Conservation (phyloP, 352 stramenopile species). For the Thalassiosira hispida region DNA sequence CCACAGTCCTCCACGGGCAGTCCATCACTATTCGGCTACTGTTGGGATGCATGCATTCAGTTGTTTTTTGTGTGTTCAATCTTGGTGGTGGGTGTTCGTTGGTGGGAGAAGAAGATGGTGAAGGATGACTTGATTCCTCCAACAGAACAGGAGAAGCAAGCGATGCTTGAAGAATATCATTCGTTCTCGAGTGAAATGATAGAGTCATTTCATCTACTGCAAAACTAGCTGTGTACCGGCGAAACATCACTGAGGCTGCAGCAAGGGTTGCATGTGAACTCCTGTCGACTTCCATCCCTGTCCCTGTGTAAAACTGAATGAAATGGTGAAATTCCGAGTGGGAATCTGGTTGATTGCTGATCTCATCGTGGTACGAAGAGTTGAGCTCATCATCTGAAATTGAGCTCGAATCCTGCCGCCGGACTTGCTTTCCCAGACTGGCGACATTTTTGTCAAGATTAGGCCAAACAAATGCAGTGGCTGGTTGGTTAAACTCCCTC, state of each 20-base stretch:
- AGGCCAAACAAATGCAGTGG: conserved; percentile 88
- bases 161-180: conserved; percentile 31
- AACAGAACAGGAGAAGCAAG: conserved; percentile 11
- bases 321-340: conserved; percentile 38
- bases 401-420: not conserved
- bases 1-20: conserved; percentile 39
- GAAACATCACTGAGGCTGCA: conserved; percentile 86
- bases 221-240: not conserved
- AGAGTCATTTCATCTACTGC: conserved; percentile 39
- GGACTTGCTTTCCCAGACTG: conserved; percentile 4
- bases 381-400: conserved; percentile 13
- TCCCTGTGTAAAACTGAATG: conserved; percentile 70
- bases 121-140: conserved; percentile 7
- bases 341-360: conserved; percentile 2
- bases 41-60: not conserved
- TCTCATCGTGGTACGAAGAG: conserved; percentile 14
- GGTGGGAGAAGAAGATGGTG: conserved; percentile 22
- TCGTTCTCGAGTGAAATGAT: conserved; percentile 68
- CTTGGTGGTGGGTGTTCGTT: conserved; percentile 15
- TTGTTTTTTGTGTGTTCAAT: no score
- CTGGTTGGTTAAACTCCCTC: conserved; percentile 90
- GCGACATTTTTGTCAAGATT: conserved; percentile 16
- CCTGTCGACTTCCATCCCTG: conserved; percentile 85
- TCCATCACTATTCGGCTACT: conserved; percentile 39
- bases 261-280: conserved; percentile 92